phyloP scores from a whole-genome alignment of 345 rosid species.

The Sonneratia alba region DNA sequence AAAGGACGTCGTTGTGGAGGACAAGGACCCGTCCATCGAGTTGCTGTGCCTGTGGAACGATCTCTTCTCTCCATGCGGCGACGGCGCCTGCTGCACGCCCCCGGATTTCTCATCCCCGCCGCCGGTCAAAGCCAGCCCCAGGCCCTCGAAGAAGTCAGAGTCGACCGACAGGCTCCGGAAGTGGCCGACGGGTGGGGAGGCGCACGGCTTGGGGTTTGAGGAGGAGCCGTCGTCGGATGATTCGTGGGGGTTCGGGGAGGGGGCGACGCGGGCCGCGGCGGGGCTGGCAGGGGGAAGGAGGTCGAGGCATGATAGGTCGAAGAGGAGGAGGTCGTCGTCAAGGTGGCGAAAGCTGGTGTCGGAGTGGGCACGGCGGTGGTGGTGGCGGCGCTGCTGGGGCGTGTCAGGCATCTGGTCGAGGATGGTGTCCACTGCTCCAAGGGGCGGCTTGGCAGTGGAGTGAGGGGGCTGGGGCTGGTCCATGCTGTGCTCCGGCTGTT shows the following conservation, averaged over 20 bases:
- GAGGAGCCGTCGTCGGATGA: constrained; percentile 1
- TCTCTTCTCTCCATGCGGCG: constrained; percentile 28
- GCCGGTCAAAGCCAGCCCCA: constrained; percentile 19
- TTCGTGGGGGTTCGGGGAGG: not conserved
- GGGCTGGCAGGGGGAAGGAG: not conserved
- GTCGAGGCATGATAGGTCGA: not conserved
- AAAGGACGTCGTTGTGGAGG: constrained; percentile 24
- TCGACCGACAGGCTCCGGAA: constrained; percentile 92
- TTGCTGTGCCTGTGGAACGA: constrained; percentile 53
- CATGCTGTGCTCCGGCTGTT: not conserved
- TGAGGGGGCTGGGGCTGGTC: constrained; percentile 4
- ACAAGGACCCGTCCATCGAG: constrained; percentile 71
- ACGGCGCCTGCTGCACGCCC: constrained; percentile 10
- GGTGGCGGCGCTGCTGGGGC: not conserved
- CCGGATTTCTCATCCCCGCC: constrained; percentile 24
- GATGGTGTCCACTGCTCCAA: constrained; percentile 4
- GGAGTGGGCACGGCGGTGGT: not conserved
- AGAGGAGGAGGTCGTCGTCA: not conserved
- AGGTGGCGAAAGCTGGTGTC: constrained; percentile 54
- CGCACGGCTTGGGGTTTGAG: constrained; percentile 9
- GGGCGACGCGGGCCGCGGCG: not conserved
- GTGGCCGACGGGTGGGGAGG: constrained; percentile 43
- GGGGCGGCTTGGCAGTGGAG: constrained; percentile 10
- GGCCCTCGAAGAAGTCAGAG: constrained; percentile 74
- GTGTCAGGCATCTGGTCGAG: constrained; percentile 55